Evolutionary conservation across 2,329 filamentous ascomycete species (phyloP).

Genomic region (Fusarium sp.): DNA sequence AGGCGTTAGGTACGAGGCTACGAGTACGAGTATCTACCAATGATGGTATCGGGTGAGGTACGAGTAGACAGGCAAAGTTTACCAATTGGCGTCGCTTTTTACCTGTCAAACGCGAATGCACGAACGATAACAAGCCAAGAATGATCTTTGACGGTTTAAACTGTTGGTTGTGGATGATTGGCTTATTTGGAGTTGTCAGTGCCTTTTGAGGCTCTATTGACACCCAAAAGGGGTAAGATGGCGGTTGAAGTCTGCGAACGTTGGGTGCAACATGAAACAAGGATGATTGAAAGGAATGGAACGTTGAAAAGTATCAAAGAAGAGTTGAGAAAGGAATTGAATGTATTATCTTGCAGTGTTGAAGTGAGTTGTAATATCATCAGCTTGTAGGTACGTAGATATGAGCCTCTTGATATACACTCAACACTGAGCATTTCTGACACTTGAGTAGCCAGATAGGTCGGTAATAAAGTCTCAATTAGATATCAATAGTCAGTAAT

Average conservation of each 20-base stretch:
- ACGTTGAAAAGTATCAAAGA: background rate
- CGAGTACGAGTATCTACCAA: background rate
- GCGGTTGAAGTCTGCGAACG: conserved; percentile 14
- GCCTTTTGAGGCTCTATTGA: conserved; percentile 45
- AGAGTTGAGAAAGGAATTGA: background rate
- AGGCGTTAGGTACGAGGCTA: background rate
- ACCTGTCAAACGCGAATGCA: conserved; percentile 14
- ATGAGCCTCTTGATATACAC: background rate
- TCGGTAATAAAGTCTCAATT: too few relatives aligned
- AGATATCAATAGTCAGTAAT: background rate
- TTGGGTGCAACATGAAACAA: conserved; percentile 8
- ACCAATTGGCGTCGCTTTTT: conserved; percentile 3
- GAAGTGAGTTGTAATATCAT: background rate
- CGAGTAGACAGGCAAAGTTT: background rate
- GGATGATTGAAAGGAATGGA: background rate
- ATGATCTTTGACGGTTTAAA: background rate
- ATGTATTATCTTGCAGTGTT: background rate
- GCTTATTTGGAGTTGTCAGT: conserved; percentile 18
- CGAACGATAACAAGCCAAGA: background rate
- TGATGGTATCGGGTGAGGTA: background rate
- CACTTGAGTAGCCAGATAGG: too few relatives aligned
- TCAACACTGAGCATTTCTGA: background rate
- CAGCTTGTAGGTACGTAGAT: background rate
- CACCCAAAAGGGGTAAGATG: conserved; percentile 38
- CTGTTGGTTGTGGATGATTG: conserved; percentile 13